phyloP scores from a whole-genome alignment of 176 grass and related monocot species.

The Alloteropsis semialata region DNA sequence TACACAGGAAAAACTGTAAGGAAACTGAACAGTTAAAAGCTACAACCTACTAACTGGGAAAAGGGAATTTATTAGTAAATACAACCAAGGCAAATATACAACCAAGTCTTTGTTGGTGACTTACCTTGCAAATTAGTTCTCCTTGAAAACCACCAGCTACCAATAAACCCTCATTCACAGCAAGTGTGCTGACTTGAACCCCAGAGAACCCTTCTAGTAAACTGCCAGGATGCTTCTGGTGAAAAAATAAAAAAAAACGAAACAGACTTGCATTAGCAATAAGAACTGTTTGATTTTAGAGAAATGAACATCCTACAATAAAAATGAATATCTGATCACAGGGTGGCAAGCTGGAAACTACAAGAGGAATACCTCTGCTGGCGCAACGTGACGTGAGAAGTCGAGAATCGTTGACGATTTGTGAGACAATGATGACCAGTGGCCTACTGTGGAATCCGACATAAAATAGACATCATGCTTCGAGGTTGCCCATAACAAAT shows the following conservation, averaged over 20 bases:
- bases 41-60: not conserved
- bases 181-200: conserved; percentile 85
- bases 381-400: conserved; percentile 77
- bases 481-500: conserved; percentile 91
- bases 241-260: conserved; percentile 10
- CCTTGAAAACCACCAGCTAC: conserved; percentile 95
- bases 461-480: conserved; percentile 97
- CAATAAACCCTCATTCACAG: conserved; percentile 78
- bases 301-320: not conserved
- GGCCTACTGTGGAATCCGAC: conserved; percentile 71
- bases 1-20: not conserved
- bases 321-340: conserved; percentile 16
- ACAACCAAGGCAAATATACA: not conserved
- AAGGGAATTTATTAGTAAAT: not conserved
- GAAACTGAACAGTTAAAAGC: not conserved
- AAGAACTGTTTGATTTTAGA: not conserved
- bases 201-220: conserved; percentile 75
- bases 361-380: conserved; percentile 62
- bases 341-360: not conserved
- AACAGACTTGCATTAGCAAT: conserved; percentile 9
- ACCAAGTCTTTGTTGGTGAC: not conserved
- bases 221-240: conserved; percentile 78
- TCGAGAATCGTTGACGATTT: conserved; percentile 56
- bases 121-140: conserved; percentile 90
- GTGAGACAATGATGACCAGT: conserved; percentile 82